Evolutionary conservation across 73 alveolate genomes (phyloP).

Genomic region (Paramecium sonneborni): DNA sequence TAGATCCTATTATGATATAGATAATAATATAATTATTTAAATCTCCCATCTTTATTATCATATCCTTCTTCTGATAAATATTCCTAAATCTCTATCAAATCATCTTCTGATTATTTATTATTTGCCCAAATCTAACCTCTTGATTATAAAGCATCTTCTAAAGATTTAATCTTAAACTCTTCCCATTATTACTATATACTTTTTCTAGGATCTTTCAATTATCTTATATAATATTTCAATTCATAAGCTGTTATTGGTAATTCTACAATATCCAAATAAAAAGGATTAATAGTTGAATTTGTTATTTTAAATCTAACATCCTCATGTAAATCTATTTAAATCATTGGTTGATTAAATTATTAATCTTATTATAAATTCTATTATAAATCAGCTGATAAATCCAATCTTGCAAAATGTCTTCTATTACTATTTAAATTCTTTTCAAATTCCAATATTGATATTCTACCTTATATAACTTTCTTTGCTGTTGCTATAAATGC

Average conservation of each 20-base stretch:
- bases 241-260: background rate
- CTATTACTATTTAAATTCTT: constrained; percentile 4
- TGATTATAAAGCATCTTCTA: background rate
- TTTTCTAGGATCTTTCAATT: background rate
- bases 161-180: background rate
- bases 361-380: background rate
- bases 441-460: background rate
- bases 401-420: constrained; percentile 21
- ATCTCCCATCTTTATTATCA: background rate
- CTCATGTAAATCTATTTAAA: background rate
- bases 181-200: constrained; percentile 6
- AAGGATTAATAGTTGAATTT: background rate
- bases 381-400: background rate
- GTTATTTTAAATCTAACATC: background rate
- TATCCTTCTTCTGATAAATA: background rate
- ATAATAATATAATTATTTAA: background rate
- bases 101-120: background rate
- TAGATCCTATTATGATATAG: background rate
- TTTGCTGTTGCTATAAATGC: constrained; percentile 4
- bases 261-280: background rate
- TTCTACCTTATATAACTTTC: background rate
- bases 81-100: background rate
- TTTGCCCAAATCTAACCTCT: constrained; percentile 4
- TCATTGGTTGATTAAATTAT: background rate
- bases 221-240: background rate